Base-by-base conservation (phyloP, 768 basidiomycete genomes). In the Rubroboletus pulcherrimus region DNA sequence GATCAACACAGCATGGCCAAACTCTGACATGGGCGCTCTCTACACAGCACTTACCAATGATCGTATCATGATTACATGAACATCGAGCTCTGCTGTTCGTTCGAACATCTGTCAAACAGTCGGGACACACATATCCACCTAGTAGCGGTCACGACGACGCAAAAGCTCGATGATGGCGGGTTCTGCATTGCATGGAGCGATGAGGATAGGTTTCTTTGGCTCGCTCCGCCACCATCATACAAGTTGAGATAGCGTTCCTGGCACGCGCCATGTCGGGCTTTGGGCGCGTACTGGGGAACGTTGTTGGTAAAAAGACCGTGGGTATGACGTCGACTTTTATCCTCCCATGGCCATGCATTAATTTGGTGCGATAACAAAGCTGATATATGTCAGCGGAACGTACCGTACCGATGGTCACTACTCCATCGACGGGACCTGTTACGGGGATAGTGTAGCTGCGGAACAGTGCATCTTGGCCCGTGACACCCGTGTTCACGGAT, bases 401-500 rank as follows among this genome's bases (percentile, higher is more conserved):
- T 26, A 40, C n/a, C 5, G 8, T 19, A 21, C 37, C 35, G 51
- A 47, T 26, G 55, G 9, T 34, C 30, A n/a, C 46, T 41, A 5
- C 21, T 42, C 33, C 60, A 51, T 63, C 41, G 17, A 24, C 33
- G 45, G 54, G n/a, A 0, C 30, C 11, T 42, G 14, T 34, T 42
- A 38, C 33, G n/a, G 41, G 29, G 29, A 47, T 43, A 15, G 7
- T 7, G 19, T 35, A 21, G 35, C 56, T 24, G 40, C 31, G 38
- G 35, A 38, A 34, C 40, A 34, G 39, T 39, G 31, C 30, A n/a
- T 37, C 7, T 38, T 21, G 37, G 24, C 30, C 21, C 19, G 24
- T 51, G 44, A 53, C 34, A 30, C 38, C 43, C 40, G 54, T 48
- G 30, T 15, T 8, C 43, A 67, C 60, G 65, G 66, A 65, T 59